Evolutionary conservation across 2,329 filamentous ascomycete species (phyloP).

Genomic region (Xylariaceae sp.): DNA sequence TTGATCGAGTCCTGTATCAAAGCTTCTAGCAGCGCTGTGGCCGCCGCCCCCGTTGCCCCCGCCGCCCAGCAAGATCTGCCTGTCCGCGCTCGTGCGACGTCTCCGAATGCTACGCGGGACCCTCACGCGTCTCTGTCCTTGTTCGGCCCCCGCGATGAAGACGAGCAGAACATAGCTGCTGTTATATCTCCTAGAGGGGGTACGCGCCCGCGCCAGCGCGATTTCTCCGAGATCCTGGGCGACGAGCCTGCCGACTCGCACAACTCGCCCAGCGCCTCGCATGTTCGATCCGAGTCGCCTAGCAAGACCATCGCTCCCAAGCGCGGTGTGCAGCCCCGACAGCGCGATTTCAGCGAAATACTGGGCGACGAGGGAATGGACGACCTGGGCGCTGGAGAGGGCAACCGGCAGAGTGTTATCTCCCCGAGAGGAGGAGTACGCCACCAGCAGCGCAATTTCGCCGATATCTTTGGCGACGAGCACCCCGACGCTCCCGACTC

Average conservation of each 20-base stretch:
- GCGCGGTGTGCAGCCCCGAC: constrained; percentile 49
- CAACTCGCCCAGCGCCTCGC: constrained; percentile 28
- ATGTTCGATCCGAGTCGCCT: constrained; percentile 34
- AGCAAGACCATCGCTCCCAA: constrained; percentile 30
- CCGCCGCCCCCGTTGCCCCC: constrained; percentile 15
- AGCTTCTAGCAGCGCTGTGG: constrained; percentile 29
- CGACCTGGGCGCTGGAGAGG: constrained; percentile 5
- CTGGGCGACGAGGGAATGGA: constrained; percentile 45
- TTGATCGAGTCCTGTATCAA: constrained; percentile 60
- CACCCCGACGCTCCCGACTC: constrained; percentile 29
- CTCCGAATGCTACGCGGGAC: constrained; percentile 50
- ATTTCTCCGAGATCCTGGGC: constrained; percentile 64
- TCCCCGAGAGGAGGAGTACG: constrained; percentile 52
- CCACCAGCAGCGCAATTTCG: constrained; percentile 60
- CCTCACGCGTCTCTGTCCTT: constrained; percentile 66
- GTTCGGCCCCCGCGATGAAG: constrained; percentile 62
- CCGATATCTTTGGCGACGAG: constrained; percentile 62
- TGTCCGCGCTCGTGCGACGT: constrained; percentile 42
- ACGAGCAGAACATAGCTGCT: constrained; percentile 40
- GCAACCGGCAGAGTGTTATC: constrained; percentile 32
- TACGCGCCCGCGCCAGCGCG: constrained; percentile 55
- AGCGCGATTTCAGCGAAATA: constrained; percentile 70
- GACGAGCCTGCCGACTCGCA: constrained; percentile 36
- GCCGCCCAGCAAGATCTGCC: constrained; percentile 30
- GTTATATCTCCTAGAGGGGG: constrained; percentile 57